These are phyloP conservation scores for bread wheat (Triticum aestivum) DNA, from an alignment of 176 grass and related monocot genomes.

Conservation along the genomic window IWGSC_CS_RefSeq_v2.1 NC_057799.1:360454384-360454883, in stretches of 20 bases:
- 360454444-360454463: constrained; percentile 43
- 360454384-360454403: constrained; percentile 49
- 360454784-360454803: no score
- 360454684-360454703: constrained; percentile 7
- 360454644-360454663: constrained; percentile 59
- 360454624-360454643: constrained; percentile 33
- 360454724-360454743: not conserved
- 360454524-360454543: not conserved
- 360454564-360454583: not conserved
- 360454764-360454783: not conserved
- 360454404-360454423: constrained; percentile 36
- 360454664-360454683: constrained; percentile 46
- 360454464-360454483: constrained; percentile 30
- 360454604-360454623: not conserved
- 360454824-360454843: no score
- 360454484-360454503: constrained; percentile 70
- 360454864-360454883: no score
- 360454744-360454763: constrained; percentile 35
- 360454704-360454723: not conserved
- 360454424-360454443: constrained; percentile 46
- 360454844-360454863: no score
- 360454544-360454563: constrained; percentile 12
- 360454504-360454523: constrained; percentile 29
- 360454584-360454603: constrained; percentile 13
- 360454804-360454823: no score